Percentiles rank a stretch among this genome's conserved stretches.
Conservation (phyloP, 345 rosid species). For the Salix suchowensis region DNA sequence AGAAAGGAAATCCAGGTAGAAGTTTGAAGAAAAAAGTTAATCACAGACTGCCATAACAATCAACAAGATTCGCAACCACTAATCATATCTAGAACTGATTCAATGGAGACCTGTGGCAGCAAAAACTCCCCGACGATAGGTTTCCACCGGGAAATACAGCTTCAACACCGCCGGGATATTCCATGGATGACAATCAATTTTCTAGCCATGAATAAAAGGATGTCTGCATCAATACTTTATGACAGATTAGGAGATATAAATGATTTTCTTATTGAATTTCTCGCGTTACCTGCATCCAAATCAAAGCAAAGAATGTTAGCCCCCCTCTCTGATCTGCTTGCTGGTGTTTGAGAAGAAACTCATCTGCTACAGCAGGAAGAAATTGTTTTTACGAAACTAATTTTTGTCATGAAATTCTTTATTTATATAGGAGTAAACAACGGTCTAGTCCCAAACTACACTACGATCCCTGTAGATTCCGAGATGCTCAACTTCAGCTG, state of each 20-base stretch:
- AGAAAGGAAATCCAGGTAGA: background rate
- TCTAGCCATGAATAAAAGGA: background rate
- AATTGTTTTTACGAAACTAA: background rate
- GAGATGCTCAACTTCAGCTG: too few relatives aligned
- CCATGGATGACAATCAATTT: too few relatives aligned
- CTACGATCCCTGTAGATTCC: too few relatives aligned
- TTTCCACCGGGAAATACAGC: too few relatives aligned
- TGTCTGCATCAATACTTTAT: background rate
- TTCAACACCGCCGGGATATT: too few relatives aligned
- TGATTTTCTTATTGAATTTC: background rate
- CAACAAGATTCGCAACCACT: background rate
- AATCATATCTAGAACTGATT: background rate
- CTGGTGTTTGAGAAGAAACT: conserved; percentile 54
- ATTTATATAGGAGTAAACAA: too few relatives aligned
- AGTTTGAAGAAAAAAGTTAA: background rate
- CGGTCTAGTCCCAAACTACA: too few relatives aligned
- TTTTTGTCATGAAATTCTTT: too few relatives aligned
- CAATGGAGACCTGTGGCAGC: background rate
- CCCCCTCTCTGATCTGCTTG: conserved; percentile 66
- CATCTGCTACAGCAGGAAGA: conserved; percentile 87
- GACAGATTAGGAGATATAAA: background rate
- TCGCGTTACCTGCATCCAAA: conserved; percentile 72
- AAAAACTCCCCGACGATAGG: too few relatives aligned
- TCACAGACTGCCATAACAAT: background rate
- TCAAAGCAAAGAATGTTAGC: conserved; percentile 89